Base-by-base conservation (phyloP, 371 early-diverging fungal species). In the Mycotypha africana region DNA sequence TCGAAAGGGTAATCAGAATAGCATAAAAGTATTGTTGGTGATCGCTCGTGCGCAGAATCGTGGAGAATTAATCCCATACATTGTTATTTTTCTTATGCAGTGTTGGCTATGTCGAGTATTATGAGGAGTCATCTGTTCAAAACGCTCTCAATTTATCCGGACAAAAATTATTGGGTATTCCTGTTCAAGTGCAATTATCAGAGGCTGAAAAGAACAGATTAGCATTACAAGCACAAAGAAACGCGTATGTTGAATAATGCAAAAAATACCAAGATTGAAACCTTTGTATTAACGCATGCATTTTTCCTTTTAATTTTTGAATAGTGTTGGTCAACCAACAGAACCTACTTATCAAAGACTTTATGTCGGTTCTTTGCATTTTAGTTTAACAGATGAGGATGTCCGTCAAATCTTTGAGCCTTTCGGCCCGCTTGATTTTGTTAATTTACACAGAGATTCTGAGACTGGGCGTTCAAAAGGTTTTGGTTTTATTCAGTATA, bases 141-240 rank as follows among this genome's bases (percentile, higher is more conserved):
- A 82, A 81, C 53, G 98, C 98, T 11, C 69, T 95, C 20, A 77
- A 68, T 33, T 74, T 95, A 79, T 81, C 89, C 39, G 94, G 93
- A 21, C 79, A 89, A 64, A 89, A 87, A 75, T 84, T 97, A 58
- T 71, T 95, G 70, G 96, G 93, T 49, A 89, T 94, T 56, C 97
- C 96, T 2, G 90, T 95, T 37, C 84, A 92, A 47, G 92, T 96
- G 26, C 89, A 91, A 63, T 74, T 77, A 42, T 88, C 95, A 4
- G 97, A 95, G 53, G 84, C 95, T 6, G 95, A 97, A 61, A 93
- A 95, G 74, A 95, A 97, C 66, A 70, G 90, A 38, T 53, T 84
- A 26, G 81, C 86, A 11, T 55, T 75, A 35, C 71, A 75, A 49
- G 76, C 78, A 17, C 72, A 74, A 46, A 59, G 68, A 28, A 67